A percentile compares a stretch with the other conserved stretches of the same genome.
These are phyloP conservation scores for Saccharomycopsis fermentans DNA, from an alignment of 805 yeast genomes.

Conservation along the genomic window DNA sequence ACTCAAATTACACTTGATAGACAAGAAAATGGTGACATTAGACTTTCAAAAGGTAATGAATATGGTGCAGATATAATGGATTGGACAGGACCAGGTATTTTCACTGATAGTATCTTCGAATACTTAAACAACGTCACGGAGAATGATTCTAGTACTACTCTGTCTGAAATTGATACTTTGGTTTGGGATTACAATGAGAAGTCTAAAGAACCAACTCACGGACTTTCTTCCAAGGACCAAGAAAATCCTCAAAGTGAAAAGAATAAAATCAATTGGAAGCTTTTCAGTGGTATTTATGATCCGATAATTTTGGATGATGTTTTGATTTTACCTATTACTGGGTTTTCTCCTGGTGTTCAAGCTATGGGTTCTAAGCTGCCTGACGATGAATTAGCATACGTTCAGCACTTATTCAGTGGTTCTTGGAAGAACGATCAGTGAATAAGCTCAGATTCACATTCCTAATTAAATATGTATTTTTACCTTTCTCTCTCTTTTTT, in stretches of 20 bases:
- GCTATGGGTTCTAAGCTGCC: constrained; percentile 51
- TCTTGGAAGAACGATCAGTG: constrained; percentile 40
- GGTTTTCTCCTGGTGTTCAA: constrained; percentile 58
- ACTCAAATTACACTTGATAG: constrained; percentile 63
- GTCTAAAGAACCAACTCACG: neutral
- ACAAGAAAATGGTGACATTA: constrained; percentile 31
- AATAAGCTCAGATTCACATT: too few relatives aligned
- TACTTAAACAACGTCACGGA: constrained; percentile 57
- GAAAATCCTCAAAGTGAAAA: constrained; percentile 17
- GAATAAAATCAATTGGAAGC: constrained; percentile 44
- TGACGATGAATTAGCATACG: constrained; percentile 43
- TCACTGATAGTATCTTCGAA: constrained; percentile 78
- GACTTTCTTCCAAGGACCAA: constrained; percentile 5
- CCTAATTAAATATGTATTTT: too few relatives aligned
- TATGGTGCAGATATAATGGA: constrained; percentile 74
- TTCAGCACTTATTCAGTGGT: constrained; percentile 54
- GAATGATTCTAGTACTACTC: constrained; percentile 8
- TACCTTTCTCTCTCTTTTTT: neutral
- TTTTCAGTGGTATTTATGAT: constrained; percentile 47
- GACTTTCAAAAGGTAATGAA: constrained; percentile 47
- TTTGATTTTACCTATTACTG: constrained; percentile 59
- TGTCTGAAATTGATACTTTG: constrained; percentile 13
- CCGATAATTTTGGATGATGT: constrained; percentile 59
- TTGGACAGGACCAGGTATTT: constrained; percentile 96
- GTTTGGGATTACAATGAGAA: neutral